These are phyloP conservation scores for Sporothrix pallida DNA, from an alignment of 2,329 filamentous ascomycete species.

Conservation along the genomic window DNA sequence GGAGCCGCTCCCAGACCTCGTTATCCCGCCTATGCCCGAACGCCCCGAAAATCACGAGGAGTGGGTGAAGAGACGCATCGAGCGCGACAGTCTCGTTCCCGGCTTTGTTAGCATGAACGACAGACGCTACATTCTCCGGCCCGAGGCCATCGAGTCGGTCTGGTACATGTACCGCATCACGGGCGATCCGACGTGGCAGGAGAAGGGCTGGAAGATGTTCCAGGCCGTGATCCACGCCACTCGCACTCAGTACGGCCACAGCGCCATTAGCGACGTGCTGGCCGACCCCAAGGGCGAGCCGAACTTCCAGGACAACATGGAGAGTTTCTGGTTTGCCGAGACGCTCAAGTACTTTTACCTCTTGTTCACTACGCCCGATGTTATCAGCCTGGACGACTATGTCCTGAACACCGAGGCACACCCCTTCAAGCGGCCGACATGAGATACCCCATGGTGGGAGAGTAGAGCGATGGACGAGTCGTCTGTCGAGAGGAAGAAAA, in stretches of 20 bases:
- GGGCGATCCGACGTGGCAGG: slow-evolving; percentile 74
- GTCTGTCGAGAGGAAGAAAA: neutral
- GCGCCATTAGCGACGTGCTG: slow-evolving; percentile 70
- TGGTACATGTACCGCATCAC: slow-evolving; percentile 93
- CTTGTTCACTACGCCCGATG: slow-evolving; percentile 70
- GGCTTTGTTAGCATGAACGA: slow-evolving; percentile 57
- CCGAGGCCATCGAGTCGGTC: slow-evolving; percentile 85
- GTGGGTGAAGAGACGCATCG: slow-evolving; percentile 55
- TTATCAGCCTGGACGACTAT: slow-evolving; percentile 72
- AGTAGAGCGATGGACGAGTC: neutral
- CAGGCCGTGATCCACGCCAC: slow-evolving; percentile 71
- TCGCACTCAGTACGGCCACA: slow-evolving; percentile 69
- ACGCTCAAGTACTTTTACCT: slow-evolving; percentile 93
- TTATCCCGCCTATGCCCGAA: slow-evolving; percentile 45
- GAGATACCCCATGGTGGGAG: neutral
- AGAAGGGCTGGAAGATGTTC: slow-evolving; percentile 89
- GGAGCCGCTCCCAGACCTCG: slow-evolving; percentile 35
- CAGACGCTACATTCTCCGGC: slow-evolving; percentile 68
- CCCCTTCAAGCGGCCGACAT: slow-evolving; percentile 57
- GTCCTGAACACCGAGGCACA: slow-evolving; percentile 70
- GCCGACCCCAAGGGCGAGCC: slow-evolving; percentile 41
- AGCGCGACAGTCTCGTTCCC: slow-evolving; percentile 53
- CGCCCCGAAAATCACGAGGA: slow-evolving; percentile 60
- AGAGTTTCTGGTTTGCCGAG: slow-evolving; percentile 90
- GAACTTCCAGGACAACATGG: slow-evolving; percentile 67